Percentiles rank a stretch among this genome's conserved stretches.
Conservation (phyloP, 768 basidiomycete species). For the Amylocystis lapponica region DNA sequence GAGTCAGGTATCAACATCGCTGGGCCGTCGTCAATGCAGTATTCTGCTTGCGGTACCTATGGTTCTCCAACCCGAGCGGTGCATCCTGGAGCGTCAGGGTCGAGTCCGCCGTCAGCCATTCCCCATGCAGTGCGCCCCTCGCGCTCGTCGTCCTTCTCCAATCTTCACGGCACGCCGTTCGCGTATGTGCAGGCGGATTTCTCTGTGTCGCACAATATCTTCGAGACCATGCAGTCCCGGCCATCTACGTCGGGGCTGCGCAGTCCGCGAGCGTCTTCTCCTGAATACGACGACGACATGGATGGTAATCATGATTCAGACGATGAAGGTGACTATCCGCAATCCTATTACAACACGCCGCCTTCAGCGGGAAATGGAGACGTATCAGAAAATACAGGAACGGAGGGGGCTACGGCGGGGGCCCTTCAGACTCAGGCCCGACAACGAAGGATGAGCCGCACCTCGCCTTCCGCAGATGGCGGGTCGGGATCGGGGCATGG, state of each 20-base stretch:
- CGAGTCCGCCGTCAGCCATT: constrained; percentile 15
- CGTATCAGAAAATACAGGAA: constrained; percentile 11
- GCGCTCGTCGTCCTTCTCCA: constrained; percentile 28
- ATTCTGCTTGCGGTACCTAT: constrained; percentile 6
- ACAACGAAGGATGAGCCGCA: constrained; percentile 16
- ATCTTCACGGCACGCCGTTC: constrained; percentile 23
- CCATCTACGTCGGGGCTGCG: constrained; percentile 20
- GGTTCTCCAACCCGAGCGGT: constrained; percentile 19
- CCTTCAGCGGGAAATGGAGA: constrained; percentile 1
- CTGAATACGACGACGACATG: constrained; percentile 29
- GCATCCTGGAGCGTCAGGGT: constrained; percentile 12
- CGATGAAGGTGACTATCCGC: constrained; percentile 14
- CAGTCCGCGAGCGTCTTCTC: constrained; percentile 23
- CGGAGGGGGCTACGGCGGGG: constrained; percentile 23
- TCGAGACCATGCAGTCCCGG: constrained; percentile 20
- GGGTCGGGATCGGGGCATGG: constrained; percentile 27
- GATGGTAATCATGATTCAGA: constrained; percentile 26
- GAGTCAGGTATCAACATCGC: constrained; percentile 9
- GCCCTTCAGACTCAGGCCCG: constrained; percentile 22
- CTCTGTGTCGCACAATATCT: constrained; percentile 3
- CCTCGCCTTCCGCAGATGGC: constrained; percentile 23
- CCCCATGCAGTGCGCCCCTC: constrained; percentile 18
- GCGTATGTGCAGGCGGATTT: constrained; percentile 20
- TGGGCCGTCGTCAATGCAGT: constrained; percentile 13
- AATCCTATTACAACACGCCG: constrained; percentile 9